Evolutionary conservation across 2,329 filamentous ascomycete genomes (phyloP).

Genomic region (Colletotrichum sp.): DNA sequence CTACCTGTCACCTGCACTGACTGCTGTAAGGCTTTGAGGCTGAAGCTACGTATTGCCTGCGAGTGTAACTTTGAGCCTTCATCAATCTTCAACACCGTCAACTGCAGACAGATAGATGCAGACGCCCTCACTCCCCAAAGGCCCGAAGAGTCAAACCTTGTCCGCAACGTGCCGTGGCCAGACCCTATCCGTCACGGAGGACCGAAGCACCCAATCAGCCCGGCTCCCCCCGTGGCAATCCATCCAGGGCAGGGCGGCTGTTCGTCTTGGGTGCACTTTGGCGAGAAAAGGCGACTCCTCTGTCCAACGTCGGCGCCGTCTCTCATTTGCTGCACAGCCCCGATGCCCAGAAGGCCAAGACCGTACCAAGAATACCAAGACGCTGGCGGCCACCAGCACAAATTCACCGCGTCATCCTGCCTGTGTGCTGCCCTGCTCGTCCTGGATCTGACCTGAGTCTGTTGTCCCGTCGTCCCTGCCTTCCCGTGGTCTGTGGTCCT

Average conservation of each 20-base stretch:
- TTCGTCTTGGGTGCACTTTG: background rate
- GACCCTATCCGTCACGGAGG: background rate
- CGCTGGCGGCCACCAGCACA: conserved; percentile 19
- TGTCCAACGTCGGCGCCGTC: background rate
- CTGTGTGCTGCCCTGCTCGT: background rate
- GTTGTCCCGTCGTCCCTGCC: background rate
- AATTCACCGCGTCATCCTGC: conserved; percentile 23
- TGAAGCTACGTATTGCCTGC: background rate
- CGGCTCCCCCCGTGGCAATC: background rate
- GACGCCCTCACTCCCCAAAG: background rate
- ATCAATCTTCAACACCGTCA: background rate
- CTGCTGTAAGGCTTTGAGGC: background rate
- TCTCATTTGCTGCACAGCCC: conserved; percentile 24
- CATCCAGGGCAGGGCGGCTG: background rate
- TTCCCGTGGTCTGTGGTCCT: background rate
- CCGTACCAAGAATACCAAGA: conserved; percentile 24
- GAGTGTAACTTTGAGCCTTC: background rate
- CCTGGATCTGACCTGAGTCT: background rate
- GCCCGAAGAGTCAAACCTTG: background rate
- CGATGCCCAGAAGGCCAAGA: conserved; percentile 25
- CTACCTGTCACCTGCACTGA: background rate
- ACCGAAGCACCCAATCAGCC: background rate
- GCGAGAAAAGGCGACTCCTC: background rate
- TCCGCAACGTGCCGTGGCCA: background rate
- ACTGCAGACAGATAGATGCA: background rate